Base-by-base conservation (phyloP, 176 grass and related monocot species). In the Carex littledalei region DNA sequence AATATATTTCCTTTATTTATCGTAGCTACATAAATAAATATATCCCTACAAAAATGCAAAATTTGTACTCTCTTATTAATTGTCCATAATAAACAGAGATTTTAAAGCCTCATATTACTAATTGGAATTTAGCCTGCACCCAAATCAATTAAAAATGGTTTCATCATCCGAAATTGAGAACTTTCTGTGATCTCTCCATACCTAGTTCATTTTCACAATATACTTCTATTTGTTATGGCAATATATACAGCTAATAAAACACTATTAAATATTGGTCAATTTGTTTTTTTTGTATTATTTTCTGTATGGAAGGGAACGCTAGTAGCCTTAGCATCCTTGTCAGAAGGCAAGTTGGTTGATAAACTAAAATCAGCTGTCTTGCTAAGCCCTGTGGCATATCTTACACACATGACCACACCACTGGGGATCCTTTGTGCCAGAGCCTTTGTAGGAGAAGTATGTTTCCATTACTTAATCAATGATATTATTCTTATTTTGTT, bases 311-410 rank as follows among this genome's bases (percentile, higher is more conserved):
- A 97, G 94, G 94, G 94, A 64, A 97, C 94, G n/a, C 63, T 92
- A 49, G 87, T 89, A 84, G 92, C 90, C 15, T 86, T 97, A 0
- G 85, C 92, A 61, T 88, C 94, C 35, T 88, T 97, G 60, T 94
- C 94, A 47, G 90, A 97, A 83, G 83, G 90, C 0, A 86, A 83
- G 16, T 18, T 91, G 70, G 94, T 94, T 16, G 90, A 91, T 57
- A 85, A 89, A 85, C 59, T 94, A 10, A 94, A 87, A 39, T 97
- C 94, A 4, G 90, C 87, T 6, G 92, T 86, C 10, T 86, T 97
- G 67, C 85, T 94, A 2, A 91, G 84, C n/a, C 94, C 94, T 8
- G 90, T 97, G 34, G 94, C 92, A 65, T 91, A 97, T 81, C 87
- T 97, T 54, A 80, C 85, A 60, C 92, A 94, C 76, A 94, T 97